A percentile compares a stretch with the other conserved stretches of the same genome.
Conservation (phyloP, 305 asterid species). For the Fraxinus floribunda region DNA sequence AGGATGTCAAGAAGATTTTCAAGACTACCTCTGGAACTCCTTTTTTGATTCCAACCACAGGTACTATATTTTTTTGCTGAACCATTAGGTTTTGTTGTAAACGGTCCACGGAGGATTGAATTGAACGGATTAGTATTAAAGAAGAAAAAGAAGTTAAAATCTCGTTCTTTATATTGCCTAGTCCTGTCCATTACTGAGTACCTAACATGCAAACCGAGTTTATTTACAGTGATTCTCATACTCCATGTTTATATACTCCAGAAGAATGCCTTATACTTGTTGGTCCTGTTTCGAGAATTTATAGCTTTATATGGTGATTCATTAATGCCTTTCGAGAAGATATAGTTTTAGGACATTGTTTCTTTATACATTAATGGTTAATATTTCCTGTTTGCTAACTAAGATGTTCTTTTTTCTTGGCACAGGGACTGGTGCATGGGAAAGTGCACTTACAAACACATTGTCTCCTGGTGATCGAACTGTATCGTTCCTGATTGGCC, state of each 20-base stretch:
- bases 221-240: background rate
- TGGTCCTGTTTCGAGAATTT: background rate
- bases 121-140: background rate
- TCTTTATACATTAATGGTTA: background rate
- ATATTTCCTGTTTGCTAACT: conserved; percentile 4
- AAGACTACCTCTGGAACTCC: conserved; percentile 95
- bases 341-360: conserved; percentile 3
- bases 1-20: conserved; percentile 90
- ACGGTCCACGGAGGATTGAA: background rate
- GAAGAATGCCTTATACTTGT: background rate
- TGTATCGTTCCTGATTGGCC: conserved; percentile 86
- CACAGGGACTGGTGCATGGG: conserved; percentile 99
- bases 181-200: background rate
- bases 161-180: background rate
- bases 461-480: conserved; percentile 89
- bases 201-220: background rate
- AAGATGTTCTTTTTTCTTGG: conserved; percentile 7
- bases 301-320: background rate
- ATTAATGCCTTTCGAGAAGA: background rate
- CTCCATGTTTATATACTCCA: background rate
- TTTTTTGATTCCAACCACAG: conserved; percentile 92
- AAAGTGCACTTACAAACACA: conserved; percentile 97
- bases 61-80: conserved; percentile 29
- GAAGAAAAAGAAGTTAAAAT: background rate
- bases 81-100: background rate